Percentiles rank a stretch among this genome's conserved stretches.
Conservation (phyloP, 306 rosid species). For the Trifolium repens region DNA sequence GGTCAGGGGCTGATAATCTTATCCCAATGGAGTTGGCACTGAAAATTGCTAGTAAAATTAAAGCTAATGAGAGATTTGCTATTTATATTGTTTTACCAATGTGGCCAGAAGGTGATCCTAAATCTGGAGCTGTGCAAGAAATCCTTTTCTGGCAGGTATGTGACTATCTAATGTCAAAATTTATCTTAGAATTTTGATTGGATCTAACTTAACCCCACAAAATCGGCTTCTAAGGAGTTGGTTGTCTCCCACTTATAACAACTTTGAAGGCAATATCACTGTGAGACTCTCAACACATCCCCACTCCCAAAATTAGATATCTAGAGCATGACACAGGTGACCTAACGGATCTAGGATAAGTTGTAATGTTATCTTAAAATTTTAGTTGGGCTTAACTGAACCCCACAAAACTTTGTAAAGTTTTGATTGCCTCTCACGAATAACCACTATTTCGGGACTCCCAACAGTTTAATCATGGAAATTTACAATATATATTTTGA, state of each 20-base stretch:
- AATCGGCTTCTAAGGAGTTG: not conserved
- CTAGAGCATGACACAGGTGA: not conserved
- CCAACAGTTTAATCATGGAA: slow-evolving; percentile 18
- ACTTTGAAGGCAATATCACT: not conserved
- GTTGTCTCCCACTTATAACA: not conserved
- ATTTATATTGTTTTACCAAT: slow-evolving; percentile 81
- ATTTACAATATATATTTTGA: slow-evolving; percentile 16
- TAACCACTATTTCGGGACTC: not conserved
- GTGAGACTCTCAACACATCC: not conserved
- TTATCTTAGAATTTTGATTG: not conserved
- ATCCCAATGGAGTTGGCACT: slow-evolving; percentile 97
- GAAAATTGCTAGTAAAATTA: slow-evolving; percentile 85
- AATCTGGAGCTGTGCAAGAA: slow-evolving; percentile 79
- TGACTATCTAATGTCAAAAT: slow-evolving; percentile 32
- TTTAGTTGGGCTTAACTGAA: not conserved
- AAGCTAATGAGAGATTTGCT: slow-evolving; percentile 85
- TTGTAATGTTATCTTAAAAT: slow-evolving; percentile 5
- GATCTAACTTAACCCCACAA: not conserved
- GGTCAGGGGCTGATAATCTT: slow-evolving; percentile 94
- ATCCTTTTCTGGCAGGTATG: slow-evolving; percentile 98
- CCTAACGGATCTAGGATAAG: not conserved
- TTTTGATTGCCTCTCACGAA: not conserved
- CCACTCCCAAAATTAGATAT: not conserved
- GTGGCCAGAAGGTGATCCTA: slow-evolving; percentile 99
- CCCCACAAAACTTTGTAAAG: not conserved